Evolutionary conservation across 2,329 filamentous ascomycete species (phyloP).

Genomic region (Blumeriella jaapii): DNA sequence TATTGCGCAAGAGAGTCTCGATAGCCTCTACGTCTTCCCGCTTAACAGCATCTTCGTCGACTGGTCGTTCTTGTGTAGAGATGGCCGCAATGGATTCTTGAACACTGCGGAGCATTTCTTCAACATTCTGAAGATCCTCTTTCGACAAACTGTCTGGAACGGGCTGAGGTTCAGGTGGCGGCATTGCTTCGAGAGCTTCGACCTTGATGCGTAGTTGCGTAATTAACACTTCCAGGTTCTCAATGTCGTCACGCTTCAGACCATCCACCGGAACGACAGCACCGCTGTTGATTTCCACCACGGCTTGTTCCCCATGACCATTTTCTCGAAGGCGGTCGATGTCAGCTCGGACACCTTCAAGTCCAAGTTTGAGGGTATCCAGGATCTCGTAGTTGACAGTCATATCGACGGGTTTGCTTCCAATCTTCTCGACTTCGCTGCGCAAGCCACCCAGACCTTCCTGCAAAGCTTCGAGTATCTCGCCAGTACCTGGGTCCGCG

Average conservation of each 20-base stretch:
- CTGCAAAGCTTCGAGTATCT: constrained; percentile 80
- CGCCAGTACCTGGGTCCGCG: constrained; percentile 53
- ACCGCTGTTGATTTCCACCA: constrained; percentile 40
- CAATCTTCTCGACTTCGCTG: constrained; percentile 61
- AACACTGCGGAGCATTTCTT: constrained; percentile 42
- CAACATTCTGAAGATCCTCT: constrained; percentile 44
- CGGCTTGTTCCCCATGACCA: constrained; percentile 34
- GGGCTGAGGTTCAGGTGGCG: constrained; percentile 32
- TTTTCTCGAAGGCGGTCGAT: constrained; percentile 65
- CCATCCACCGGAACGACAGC: constrained; percentile 40
- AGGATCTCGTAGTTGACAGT: constrained; percentile 83
- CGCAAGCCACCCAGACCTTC: constrained; percentile 75
- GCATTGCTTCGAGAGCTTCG: constrained; percentile 56
- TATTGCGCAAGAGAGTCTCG: constrained; percentile 80
- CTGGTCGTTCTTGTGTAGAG: constrained; percentile 30
- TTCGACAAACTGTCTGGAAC: constrained; percentile 34
- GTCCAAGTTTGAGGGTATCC: constrained; percentile 72
- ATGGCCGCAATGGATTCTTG: constrained; percentile 46
- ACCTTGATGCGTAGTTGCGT: constrained; percentile 75
- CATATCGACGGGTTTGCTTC: constrained; percentile 64
- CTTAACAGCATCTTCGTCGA: constrained; percentile 40
- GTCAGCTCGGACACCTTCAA: constrained; percentile 64
- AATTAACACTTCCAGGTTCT: constrained; percentile 75
- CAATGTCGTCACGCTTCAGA: constrained; percentile 62
- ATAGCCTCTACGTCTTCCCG: constrained; percentile 86